Conservation (phyloP, 805 yeast genomes). For the Kazachstania psychrophila region DNA sequence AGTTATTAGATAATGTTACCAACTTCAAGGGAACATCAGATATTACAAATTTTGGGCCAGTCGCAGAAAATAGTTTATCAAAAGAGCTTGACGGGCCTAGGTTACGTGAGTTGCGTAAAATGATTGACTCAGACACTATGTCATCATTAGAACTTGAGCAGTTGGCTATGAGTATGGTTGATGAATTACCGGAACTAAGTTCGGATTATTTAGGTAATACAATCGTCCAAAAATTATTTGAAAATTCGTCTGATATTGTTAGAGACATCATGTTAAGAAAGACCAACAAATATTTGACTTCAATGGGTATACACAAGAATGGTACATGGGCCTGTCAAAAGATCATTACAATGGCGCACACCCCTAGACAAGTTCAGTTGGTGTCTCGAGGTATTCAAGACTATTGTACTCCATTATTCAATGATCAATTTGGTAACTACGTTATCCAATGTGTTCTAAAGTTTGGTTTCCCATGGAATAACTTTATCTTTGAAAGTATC, state of each 20-base stretch:
- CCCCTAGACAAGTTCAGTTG: constrained; percentile 51
- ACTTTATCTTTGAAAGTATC: constrained; percentile 79
- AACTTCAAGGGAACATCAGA: constrained; percentile 39
- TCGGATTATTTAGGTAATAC: constrained; percentile 94
- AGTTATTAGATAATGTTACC: constrained; percentile 38
- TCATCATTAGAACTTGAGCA: constrained; percentile 65
- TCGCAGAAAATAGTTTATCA: constrained; percentile 59
- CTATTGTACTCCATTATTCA: constrained; percentile 73
- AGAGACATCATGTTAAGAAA: constrained; percentile 74
- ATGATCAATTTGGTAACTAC: constrained; percentile 95
- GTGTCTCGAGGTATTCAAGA: constrained; percentile 68
- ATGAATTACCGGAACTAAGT: constrained; percentile 82
- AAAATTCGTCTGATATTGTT: constrained; percentile 55
- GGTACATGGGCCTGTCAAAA: constrained; percentile 99
- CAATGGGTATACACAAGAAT: constrained; percentile 90
- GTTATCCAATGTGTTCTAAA: constrained; percentile 90
- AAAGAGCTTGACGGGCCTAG: constrained; percentile 83
- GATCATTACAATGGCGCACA: constrained; percentile 66
- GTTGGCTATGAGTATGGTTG: constrained; percentile 71
- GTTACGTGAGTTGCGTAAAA: constrained; percentile 76
- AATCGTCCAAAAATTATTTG: constrained; percentile 84
- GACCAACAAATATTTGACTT: constrained; percentile 72
- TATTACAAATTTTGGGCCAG: constrained; percentile 52
- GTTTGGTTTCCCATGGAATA: constrained; percentile 82
- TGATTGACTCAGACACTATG: constrained; percentile 46